Evolutionary conservation across 2,329 filamentous ascomycete species (phyloP), one percentile per base, ranked within the genome.

Genomic region (Trichoderma endophyticum): DNA sequence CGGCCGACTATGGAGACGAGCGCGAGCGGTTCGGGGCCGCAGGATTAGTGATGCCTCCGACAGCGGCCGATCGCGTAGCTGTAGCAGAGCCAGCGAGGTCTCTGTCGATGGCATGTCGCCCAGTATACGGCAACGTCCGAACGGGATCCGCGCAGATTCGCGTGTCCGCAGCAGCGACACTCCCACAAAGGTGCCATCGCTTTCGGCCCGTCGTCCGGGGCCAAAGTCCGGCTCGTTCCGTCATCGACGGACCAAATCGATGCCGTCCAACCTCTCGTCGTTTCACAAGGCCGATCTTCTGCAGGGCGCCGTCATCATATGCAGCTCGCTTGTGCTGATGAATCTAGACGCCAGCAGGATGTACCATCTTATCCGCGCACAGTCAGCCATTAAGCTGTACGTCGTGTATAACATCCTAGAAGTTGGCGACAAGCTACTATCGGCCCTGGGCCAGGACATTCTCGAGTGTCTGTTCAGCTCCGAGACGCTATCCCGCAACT

Each of bases 391-490:
- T 83, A 99, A 99, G 80, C 88, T 99, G 12, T 99, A 99, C 80
- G 96, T 99, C 72, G 98, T 99, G 70, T 99, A 97, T 85, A 99
- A 99, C 78, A 93, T 98, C 39, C 89, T 99, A 6, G 96, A 99
- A 82, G 93, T 97, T 2, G 92, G 92, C 69, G 96, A 99, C 81
- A 92, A 95, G 8, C 87, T 99, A 0, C 89, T 98, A 34, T 94
- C 94, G 0, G 95, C 96, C 0, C 86, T 99, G 3, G 96, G 96
- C 0, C 97, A 99, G 81, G 97, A 99, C 81, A 93, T 99, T 1
- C 89, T 98, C 6, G 96, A 99, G 81, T 98, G 95, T 77, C 87
- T 99, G 1, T 97, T 98, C 81, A 98, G 94, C 68, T 89, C 92
- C 26, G 96, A 99, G 83, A 97, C 94, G 0, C 87, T 99, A 1